Conservation (phyloP, 495 filamentous ascomycete species). For the Lindgomyces ingoldianus region DNA sequence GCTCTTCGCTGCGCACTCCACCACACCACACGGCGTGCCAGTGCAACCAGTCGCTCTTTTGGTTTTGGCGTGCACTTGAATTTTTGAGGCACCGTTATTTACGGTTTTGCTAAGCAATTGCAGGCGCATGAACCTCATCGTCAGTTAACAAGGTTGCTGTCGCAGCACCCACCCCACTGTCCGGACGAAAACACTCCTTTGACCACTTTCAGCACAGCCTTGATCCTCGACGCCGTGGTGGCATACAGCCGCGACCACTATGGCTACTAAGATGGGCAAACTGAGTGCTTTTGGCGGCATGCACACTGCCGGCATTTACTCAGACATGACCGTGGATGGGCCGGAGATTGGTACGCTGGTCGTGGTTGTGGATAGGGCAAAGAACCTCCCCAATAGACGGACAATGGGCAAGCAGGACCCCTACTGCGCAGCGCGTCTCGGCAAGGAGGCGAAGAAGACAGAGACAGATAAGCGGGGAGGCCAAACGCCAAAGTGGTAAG, state of each 20-base stretch:
- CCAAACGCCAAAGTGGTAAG: slow-evolving; percentile 93
- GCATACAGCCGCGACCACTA: slow-evolving; percentile 10
- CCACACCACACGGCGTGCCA: slow-evolving; percentile 7
- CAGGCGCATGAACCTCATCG: slow-evolving; percentile 13
- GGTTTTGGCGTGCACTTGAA: neutral
- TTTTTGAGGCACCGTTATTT: neutral
- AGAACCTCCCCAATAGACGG: slow-evolving; percentile 94
- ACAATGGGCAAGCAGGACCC: slow-evolving; percentile 98
- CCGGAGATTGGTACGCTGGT: slow-evolving; percentile 93
- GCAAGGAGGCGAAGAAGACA: slow-evolving; percentile 98
- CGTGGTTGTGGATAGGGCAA: slow-evolving; percentile 75
- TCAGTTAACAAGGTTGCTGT: slow-evolving; percentile 7
- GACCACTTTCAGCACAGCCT: neutral
- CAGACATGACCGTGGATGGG: slow-evolving; percentile 93
- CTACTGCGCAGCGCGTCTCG: slow-evolving; percentile 89
- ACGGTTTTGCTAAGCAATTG: neutral
- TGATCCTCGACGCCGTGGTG: neutral
- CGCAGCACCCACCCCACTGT: slow-evolving; percentile 16
- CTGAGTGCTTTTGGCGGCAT: slow-evolving; percentile 27
- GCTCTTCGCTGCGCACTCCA: neutral
- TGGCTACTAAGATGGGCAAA: slow-evolving; percentile 39
- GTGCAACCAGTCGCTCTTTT: slow-evolving; percentile 13
- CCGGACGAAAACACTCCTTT: too few species aligned
- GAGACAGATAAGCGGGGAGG: slow-evolving; percentile 91
- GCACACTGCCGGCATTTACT: slow-evolving; percentile 92